A percentile compares a stretch with the other conserved stretches of the same genome.
Conservation (phyloP, 768 basidiomycete species). For the Paxillus involutus region DNA sequence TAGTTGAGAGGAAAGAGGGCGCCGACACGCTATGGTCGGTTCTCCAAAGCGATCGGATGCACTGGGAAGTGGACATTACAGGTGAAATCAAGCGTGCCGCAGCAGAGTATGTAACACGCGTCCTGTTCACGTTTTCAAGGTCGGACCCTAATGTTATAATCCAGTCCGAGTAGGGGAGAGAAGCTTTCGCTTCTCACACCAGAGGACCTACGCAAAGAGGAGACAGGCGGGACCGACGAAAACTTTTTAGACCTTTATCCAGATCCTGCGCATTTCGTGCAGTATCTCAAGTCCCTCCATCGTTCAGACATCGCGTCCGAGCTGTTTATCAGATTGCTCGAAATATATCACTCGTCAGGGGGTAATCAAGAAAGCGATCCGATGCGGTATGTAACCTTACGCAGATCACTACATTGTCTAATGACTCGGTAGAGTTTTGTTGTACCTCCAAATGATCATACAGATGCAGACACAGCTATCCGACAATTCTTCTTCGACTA, state of each 20-base stretch:
- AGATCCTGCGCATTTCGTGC: conserved; percentile 69
- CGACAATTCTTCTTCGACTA: conserved; percentile 49
- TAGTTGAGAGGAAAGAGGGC: conserved; percentile 53
- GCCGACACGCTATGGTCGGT: conserved; percentile 59
- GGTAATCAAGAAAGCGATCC: conserved; percentile 21
- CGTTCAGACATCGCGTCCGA: conserved; percentile 70
- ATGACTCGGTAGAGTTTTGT: conserved; percentile 50
- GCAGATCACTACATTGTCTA: neutral
- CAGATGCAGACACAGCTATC: conserved; percentile 76
- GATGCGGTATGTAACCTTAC: conserved; percentile 15
- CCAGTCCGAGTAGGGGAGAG: conserved; percentile 18
- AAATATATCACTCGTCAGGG: conserved; percentile 52
- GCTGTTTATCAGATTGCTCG: conserved; percentile 73
- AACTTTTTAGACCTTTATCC: conserved; percentile 71
- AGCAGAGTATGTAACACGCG: conserved; percentile 40
- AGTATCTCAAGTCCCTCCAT: conserved; percentile 61
- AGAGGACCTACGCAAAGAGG: conserved; percentile 41
- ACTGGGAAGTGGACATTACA: conserved; percentile 58
- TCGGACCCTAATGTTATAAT: neutral
- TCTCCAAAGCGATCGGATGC: conserved; percentile 45
- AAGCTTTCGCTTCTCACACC: conserved; percentile 52
- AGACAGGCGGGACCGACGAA: conserved; percentile 42
- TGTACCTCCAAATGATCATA: conserved; percentile 78
- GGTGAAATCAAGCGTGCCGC: conserved; percentile 44
- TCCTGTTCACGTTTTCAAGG: neutral